Percentiles rank a stretch among this genome's conserved stretches.
Conservation (phyloP, 2,329 filamentous ascomycete species). For the Trichophyton rubrum region DNA sequence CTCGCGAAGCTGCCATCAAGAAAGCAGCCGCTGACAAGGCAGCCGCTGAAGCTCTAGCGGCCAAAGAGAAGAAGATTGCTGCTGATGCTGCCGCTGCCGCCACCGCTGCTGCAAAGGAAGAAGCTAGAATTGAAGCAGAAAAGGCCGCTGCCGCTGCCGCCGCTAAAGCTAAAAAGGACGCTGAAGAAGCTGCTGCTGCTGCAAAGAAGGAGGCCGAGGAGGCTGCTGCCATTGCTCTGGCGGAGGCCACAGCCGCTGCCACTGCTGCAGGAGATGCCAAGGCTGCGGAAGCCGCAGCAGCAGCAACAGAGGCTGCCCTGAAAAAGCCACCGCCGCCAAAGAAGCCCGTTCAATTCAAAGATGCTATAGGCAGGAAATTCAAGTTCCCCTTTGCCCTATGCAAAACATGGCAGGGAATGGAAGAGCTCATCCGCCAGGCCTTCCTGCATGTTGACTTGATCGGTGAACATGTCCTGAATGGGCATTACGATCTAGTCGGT, state of each 20-base stretch:
- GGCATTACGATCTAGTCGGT: slow-evolving; percentile 68
- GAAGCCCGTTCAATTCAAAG: slow-evolving; percentile 75
- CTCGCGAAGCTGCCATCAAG: slow-evolving; percentile 34
- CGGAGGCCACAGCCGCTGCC: slow-evolving; percentile 26
- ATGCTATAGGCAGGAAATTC: slow-evolving; percentile 82
- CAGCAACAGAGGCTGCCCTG: slow-evolving; percentile 23
- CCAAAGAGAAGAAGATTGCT: slow-evolving; percentile 31
- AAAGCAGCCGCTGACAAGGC: slow-evolving; percentile 38
- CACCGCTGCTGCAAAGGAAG: slow-evolving; percentile 23
- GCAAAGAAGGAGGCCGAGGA: slow-evolving; percentile 27
- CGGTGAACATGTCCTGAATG: slow-evolving; percentile 61
- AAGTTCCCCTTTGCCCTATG: slow-evolving; percentile 82
- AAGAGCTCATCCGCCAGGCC: slow-evolving; percentile 72
- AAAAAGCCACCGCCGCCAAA: slow-evolving; percentile 46
- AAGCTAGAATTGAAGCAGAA: slow-evolving; percentile 38
- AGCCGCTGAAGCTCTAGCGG: slow-evolving; percentile 25
- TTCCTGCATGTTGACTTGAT: slow-evolving; percentile 68
- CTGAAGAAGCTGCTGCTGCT: slow-evolving; percentile 30
- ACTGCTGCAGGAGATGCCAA: slow-evolving; percentile 24
- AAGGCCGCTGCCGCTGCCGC: slow-evolving; percentile 37
- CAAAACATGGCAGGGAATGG: slow-evolving; percentile 77
- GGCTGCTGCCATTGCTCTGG: slow-evolving; percentile 28
- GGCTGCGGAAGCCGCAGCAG: slow-evolving; percentile 23
- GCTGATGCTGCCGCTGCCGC: slow-evolving; percentile 28
- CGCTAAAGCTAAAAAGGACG: slow-evolving; percentile 34